Base-by-base conservation (phyloP, 1,284 basidiomycete genomes). In the Mrakiaceae sp. region DNA sequence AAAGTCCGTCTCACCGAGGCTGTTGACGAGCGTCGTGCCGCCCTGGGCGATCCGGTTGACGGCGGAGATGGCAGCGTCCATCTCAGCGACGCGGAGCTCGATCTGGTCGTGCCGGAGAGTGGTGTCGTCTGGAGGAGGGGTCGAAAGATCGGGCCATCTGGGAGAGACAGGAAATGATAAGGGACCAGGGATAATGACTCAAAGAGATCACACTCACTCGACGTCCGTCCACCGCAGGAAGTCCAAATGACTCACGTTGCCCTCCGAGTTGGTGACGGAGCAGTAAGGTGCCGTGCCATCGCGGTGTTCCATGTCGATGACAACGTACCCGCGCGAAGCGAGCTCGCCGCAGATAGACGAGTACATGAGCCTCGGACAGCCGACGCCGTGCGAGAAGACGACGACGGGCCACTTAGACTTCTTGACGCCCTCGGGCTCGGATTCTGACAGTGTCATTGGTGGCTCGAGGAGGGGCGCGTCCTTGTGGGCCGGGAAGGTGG, bases 271-370 rank as follows among this genome's bases (percentile, higher is more conserved):
- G 42, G 71, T 75, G 27, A 78, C 73, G 39, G 72, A 75, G 8
- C 75, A 76, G 51, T 74, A 75, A 5, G 79, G 76, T 42, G 76
- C 76, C 0, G 79, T 79, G 2, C 80, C 79, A 60, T 81, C 79
- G 11, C 78, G 73, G 64, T 80, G 80, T 67, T 81, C 81, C n/a
- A 81, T 74, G 2, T 77, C 79, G 10, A 74, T 77, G 2, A 81
- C 79, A 63, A 80, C 68, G 63, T 76, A 79, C n/a, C 79, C 78
- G 40, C 76, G 70, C 4, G 74, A 75, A 1, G 77, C 77, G 65
- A 79, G 70, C 67, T 78, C 75, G 5, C 78, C 78, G 64, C 78
- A 79, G 56, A 78, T 70, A 2, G 77, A 71, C 43, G 74, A 74
- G 71, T 79, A 78, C 74, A 77, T 78, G 27, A 27, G 27, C 27